Conservation (phyloP, 306 rosid genomes). For the Medicago lupulina region DNA sequence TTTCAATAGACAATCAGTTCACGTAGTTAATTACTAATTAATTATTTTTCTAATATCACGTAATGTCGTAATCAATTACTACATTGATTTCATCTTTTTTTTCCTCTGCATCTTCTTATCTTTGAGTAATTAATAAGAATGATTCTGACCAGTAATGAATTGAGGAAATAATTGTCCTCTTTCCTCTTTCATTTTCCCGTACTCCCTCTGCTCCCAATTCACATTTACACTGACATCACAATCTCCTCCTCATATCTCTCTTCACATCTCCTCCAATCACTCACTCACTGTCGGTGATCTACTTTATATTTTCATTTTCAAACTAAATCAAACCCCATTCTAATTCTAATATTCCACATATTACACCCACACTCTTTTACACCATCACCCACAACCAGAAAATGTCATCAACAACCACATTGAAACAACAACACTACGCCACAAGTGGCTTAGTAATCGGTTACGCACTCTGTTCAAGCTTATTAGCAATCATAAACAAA, state of each 20-base stretch:
- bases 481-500: slow-evolving; percentile 94
- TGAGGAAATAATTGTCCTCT: neutral
- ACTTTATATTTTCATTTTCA: neutral
- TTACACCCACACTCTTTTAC: no score
- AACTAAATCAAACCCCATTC: no score
- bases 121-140: no score
- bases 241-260: neutral
- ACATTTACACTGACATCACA: neutral
- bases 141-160: neutral
- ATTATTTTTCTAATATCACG: no score
- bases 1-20: no score
- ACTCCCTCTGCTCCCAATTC: neutral
- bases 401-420: slow-evolving; percentile 58
- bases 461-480: slow-evolving; percentile 89
- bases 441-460: slow-evolving; percentile 81
- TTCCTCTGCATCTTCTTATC: no score
- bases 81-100: no score
- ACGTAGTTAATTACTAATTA: no score
- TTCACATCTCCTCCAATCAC: no score
- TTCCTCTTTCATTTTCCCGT: neutral
- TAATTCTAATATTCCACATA: neutral
- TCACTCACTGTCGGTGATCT: slow-evolving; percentile 5
- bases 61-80: no score
- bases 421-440: slow-evolving; percentile 53
- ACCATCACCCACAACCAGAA: neutral